Evolutionary conservation across 192 early-diverging fungal species (phyloP).

Genomic region (Haplosporangium gracile): DNA sequence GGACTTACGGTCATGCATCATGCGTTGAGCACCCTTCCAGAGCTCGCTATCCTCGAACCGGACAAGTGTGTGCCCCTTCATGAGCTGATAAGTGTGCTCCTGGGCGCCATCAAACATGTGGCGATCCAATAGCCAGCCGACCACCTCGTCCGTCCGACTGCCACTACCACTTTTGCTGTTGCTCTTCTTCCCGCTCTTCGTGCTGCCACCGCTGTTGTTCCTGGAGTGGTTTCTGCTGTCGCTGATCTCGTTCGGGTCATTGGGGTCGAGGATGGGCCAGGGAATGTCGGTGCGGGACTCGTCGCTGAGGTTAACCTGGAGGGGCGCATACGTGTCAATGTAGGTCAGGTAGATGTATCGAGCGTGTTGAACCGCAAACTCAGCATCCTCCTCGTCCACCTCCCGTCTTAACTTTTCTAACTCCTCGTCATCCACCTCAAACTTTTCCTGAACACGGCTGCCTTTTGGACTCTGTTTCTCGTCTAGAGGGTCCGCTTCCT

Average conservation of each 20-base stretch:
- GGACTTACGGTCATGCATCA: constrained; percentile 62
- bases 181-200: neutral
- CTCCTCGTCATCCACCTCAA: neutral
- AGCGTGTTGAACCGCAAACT: constrained; percentile 60
- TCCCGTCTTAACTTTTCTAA: neutral
- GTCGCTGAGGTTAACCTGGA: constrained; percentile 79
- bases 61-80: constrained; percentile 81
- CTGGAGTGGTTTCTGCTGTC: neutral
- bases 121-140: constrained; percentile 61
- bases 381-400: neutral
- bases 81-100: constrained; percentile 78
- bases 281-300: constrained; percentile 80
- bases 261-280: constrained; percentile 72
- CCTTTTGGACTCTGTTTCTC: constrained; percentile 1
- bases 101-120: constrained; percentile 87
- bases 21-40: constrained; percentile 59
- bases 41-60: constrained; percentile 75
- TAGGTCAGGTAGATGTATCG: constrained; percentile 87
- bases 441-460: neutral
- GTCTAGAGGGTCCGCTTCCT: constrained; percentile 22
- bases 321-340: constrained; percentile 72
- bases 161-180: neutral
- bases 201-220: neutral
- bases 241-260: neutral
- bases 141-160: neutral